Conservation (phyloP, 257 asterid genomes). For the Primulina eburnea region DNA sequence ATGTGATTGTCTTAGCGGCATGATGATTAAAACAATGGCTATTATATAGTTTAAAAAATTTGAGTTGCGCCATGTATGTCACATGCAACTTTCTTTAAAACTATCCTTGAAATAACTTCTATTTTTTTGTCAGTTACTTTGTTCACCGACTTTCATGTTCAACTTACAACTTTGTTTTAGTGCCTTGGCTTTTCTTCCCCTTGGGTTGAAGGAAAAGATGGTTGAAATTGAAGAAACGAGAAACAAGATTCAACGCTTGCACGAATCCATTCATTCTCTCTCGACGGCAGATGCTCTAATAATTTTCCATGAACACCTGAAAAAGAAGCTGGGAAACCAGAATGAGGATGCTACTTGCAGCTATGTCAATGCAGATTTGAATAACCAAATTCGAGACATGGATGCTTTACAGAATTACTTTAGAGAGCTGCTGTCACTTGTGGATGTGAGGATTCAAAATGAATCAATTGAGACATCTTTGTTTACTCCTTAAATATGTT, state of each 20-base stretch:
- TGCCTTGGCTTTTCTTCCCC: conserved; percentile 61
- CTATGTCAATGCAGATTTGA: conserved; percentile 23
- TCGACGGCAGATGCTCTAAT: conserved; percentile 56
- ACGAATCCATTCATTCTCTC: conserved; percentile 45
- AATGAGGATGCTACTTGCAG: conserved; percentile 23
- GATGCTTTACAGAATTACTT: conserved; percentile 36
- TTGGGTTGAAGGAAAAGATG: conserved; percentile 49
- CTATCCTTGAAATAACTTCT: background rate
- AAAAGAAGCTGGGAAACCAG: background rate
- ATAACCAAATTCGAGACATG: conserved; percentile 23
- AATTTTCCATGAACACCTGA: conserved; percentile 39
- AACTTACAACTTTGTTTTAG: conserved; percentile 32
- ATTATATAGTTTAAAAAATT: too few relatives aligned
- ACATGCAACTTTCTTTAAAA: too few relatives aligned
- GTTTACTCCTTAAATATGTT: too few relatives aligned
- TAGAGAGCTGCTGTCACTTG: conserved; percentile 42
- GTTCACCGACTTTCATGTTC: conserved; percentile 9
- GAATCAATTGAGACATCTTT: too few relatives aligned
- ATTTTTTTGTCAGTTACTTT: background rate
- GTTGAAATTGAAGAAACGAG: conserved; percentile 64
- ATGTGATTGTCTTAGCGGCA: background rate
- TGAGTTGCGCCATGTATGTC: background rate
- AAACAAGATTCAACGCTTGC: conserved; percentile 42
- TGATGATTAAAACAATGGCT: background rate
- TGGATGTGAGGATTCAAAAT: conserved; percentile 25